Base-by-base conservation (phyloP, 108 stramenopile genomes). In the Skeletonema potamos region DNA sequence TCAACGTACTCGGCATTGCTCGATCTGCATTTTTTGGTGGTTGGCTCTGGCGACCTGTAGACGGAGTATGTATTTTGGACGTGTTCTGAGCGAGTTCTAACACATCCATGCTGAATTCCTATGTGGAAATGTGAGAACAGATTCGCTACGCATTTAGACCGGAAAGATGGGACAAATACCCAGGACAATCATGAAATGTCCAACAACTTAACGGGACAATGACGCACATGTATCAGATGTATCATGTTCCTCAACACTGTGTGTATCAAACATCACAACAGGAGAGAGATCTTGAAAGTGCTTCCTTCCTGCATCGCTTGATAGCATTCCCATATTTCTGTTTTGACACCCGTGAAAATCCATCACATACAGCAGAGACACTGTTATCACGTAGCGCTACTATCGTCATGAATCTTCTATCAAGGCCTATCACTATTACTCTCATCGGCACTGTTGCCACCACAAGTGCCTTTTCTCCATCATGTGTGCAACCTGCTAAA, bases 371-470 rank as follows among this genome's bases (percentile, higher is more conserved):
- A 41, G 3, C 39, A 41, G 2, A 41, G 13, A 15, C 39, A n/a
- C n/a, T n/a, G 7, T 41, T 13, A 2, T 15, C 3, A n/a, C 11
- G 34, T 1, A 13, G 6, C 12, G 0, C 2, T 48, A 48, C 22
- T 24, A 24, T 17, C 48, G 6, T 7, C 58, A 59, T 59, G 34
- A 68, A 62, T 37, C 24, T 68, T 69, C 54, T 62, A 17, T 76
- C 75, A 9, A 76, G 68, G 46, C 62, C 62, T 9, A 28, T 44
- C 32, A 12, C 39, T 18, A n/a, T 68, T 28, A 13, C 62, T 36
- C 29, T 63, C 36, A 18, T 68, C 67, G 61, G 75, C 34, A 60
- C 60, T 36, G 61, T 17, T 39, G 27, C 67, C 37, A 33, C 61
- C 29, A 55, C 36, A 24, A 32, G 6, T 10, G 29, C 46, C 10